Evolutionary conservation across 805 yeast genomes (phyloP), one percentile per base, ranked within the genome.

Genomic region (Yueomyces sp.): DNA sequence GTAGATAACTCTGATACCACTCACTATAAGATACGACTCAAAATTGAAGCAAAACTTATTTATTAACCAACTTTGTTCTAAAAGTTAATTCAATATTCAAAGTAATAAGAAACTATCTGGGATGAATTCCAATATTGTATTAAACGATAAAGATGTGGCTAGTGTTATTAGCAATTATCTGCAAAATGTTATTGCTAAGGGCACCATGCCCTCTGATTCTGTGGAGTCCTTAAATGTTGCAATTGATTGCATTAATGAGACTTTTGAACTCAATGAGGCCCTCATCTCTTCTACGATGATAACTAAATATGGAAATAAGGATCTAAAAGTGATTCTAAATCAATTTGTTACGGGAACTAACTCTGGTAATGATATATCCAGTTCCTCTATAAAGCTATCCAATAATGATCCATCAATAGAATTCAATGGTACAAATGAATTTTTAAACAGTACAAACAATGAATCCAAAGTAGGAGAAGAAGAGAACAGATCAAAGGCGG

Each of bases 161-260:
- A 68, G 77, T 41, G 76, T 85, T 42, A 79, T 90, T 51, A 79
- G 86, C 39, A 75, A 77, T 47, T 90, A 80, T 61, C 71, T 92
- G 52, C 72, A 75, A 53, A 54, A 67, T 19, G 65, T 84, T 8
- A 74, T 82, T 26, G 58, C 71, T 40, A 71, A 73, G 49, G 19
- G 19, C 19, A 19, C 19, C 19, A 19, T 19, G 19, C 19, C 19
- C 19, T 19, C 19, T 19, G 97, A 90, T 50, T 85, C 79, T 58
- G 72, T 73, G 45, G 97, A 92, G 53, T 85, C 96, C 7, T 70
- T 90, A 52, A 96, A 87, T 51, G 94, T 90, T 42, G 97, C 97
- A 47, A 74, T 87, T 51, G 95, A 86, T 57, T 86, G 96, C 68
- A 76, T 92, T 72, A 30, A 30, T 30, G 33, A 30, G 6, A 9